Percentiles rank a stretch among this genome's conserved stretches.
Conservation (phyloP, 768 basidiomycete genomes). For the Glaciozyma martinii region DNA sequence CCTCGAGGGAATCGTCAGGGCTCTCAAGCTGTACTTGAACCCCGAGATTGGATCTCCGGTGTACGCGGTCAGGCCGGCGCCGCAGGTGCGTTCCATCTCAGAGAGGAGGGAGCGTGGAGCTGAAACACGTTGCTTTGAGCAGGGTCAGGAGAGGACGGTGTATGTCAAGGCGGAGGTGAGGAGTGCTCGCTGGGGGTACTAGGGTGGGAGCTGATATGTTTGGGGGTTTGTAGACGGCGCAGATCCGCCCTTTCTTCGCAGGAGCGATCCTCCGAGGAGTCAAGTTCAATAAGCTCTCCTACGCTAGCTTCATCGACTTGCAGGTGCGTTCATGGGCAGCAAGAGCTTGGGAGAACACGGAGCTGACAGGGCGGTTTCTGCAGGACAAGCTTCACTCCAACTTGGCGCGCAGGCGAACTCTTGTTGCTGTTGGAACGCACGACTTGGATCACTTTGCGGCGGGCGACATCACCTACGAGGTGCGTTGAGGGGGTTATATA, state of each 20-base stretch:
- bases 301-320: conserved; percentile 96
- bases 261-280: conserved; percentile 83
- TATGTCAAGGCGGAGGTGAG: conserved; percentile 64
- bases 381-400: conserved; percentile 97
- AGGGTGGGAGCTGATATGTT: not conserved
- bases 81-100: conserved; percentile 7
- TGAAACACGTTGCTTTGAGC: not conserved
- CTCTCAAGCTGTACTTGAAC: conserved; percentile 66
- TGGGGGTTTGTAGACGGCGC: conserved; percentile 50
- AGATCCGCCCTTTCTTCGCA: conserved; percentile 82
- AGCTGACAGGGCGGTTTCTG: not conserved
- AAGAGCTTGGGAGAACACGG: not conserved
- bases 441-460: conserved; percentile 80
- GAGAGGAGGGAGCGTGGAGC: conserved; percentile 54
- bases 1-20: conserved; percentile 87
- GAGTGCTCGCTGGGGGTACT: conserved; percentile 16
- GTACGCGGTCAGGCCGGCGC: conserved; percentile 23
- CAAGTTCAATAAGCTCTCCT: conserved; percentile 76
- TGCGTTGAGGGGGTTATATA: not conserved
- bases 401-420: conserved; percentile 74
- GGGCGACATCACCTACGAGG: conserved; percentile 33
- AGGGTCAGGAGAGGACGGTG: conserved; percentile 47
- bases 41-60: conserved; percentile 22
- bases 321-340: not conserved
- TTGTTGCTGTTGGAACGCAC: conserved; percentile 95